Evolutionary conservation across 2,329 filamentous ascomycete genomes (phyloP).

Genomic region (Clonostachys byssicola): DNA sequence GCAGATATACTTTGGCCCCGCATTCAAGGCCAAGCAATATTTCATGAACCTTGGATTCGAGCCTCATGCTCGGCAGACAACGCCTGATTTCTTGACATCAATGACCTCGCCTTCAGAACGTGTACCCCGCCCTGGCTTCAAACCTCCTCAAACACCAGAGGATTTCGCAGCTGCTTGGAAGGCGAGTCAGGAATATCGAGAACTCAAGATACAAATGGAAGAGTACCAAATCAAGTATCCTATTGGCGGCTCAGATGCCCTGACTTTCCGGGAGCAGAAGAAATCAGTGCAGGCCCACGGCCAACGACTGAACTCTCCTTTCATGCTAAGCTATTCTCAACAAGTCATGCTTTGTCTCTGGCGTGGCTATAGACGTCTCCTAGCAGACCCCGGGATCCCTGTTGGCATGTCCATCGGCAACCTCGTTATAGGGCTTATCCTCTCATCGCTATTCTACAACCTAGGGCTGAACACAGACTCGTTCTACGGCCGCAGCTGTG

Average conservation of each 20-base stretch:
- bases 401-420: constrained; percentile 39
- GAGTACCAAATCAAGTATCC: constrained; percentile 38
- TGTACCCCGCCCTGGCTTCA: constrained; percentile 47
- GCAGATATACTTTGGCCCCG: constrained; percentile 59
- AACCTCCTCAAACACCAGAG: constrained; percentile 63
- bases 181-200: constrained; percentile 35
- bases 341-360: constrained; percentile 47
- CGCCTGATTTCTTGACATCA: constrained; percentile 65
- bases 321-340: constrained; percentile 50
- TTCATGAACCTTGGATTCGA: constrained; percentile 64
- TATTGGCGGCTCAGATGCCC: constrained; percentile 19
- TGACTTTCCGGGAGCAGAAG: constrained; percentile 41
- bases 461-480: constrained; percentile 41
- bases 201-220: constrained; percentile 41
- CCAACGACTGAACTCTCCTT: constrained; percentile 49
- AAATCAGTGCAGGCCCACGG: constrained; percentile 46
- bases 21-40: constrained; percentile 53
- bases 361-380: constrained; percentile 46
- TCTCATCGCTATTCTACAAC: constrained; percentile 57
- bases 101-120: constrained; percentile 63
- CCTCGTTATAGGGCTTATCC: constrained; percentile 53
- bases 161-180: constrained; percentile 56
- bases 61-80: constrained; percentile 64
- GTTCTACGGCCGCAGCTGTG: constrained; percentile 50
- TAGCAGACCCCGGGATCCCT: constrained; percentile 45